Conservation (phyloP, 164 flowering plant species). For the Magnolia kwangsiensis region DNA sequence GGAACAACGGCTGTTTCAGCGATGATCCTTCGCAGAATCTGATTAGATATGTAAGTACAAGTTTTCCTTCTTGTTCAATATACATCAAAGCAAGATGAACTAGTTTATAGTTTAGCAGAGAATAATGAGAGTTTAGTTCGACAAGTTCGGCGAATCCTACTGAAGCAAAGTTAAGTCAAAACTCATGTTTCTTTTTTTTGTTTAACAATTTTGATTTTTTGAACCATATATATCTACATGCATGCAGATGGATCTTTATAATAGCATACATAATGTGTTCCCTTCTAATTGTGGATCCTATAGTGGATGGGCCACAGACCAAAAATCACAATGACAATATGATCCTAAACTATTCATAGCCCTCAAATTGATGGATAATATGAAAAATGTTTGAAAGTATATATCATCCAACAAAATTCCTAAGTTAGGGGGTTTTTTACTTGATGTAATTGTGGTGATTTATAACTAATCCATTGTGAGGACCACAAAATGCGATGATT, state of each 20-base stretch:
- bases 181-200: not conserved
- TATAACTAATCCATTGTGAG: not conserved
- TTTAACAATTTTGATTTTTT: too few species aligned
- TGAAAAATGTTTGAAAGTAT: too few species aligned
- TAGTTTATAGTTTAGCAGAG: not conserved
- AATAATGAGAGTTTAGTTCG: too few species aligned
- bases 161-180: not conserved
- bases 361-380: too few species aligned
- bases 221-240: not conserved
- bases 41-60: not conserved
- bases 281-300: not conserved
- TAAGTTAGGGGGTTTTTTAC: not conserved
- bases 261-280: not conserved
- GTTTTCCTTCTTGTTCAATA: not conserved
- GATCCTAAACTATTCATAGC: too few species aligned
- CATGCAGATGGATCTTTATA: too few species aligned
- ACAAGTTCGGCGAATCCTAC: not conserved
- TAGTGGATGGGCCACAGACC: too few species aligned
- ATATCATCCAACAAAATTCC: too few species aligned
- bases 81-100: not conserved
- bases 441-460: not conserved
- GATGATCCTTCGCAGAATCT: conserved; percentile 2
- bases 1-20: not conserved
- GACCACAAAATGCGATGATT: not conserved
- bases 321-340: too few species aligned